phyloP scores from a whole-genome alignment of 2,329 filamentous ascomycete species.

The Juglanconis oblonga region DNA sequence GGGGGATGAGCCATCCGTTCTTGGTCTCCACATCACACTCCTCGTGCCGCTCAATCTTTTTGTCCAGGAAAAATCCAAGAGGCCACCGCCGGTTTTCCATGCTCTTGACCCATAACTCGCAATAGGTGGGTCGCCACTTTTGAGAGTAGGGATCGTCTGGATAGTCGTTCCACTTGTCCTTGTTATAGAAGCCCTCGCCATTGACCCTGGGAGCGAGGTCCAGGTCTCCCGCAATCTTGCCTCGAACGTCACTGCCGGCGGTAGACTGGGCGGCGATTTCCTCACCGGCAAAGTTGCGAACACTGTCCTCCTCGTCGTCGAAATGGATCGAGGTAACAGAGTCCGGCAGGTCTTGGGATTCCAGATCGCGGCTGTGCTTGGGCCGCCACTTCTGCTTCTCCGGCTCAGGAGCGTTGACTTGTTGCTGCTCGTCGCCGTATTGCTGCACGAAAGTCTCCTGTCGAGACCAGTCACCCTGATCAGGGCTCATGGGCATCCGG shows the following conservation, averaged over 20 bases:
- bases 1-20: constrained; percentile 8
- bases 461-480: background rate
- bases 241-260: constrained; percentile 5
- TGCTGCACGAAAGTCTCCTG: background rate
- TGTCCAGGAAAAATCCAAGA: background rate
- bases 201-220: constrained; percentile 7
- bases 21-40: constrained; percentile 15
- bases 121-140: background rate
- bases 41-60: background rate
- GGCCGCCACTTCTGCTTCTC: constrained; percentile 5
- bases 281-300: background rate
- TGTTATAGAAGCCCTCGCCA: constrained; percentile 7
- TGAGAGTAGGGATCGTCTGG: background rate
- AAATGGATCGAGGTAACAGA: constrained; percentile 1
- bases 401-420: background rate
- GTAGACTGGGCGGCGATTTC: background rate
- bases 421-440: background rate
- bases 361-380: background rate
- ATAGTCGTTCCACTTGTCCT: constrained; percentile 8
- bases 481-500: background rate
- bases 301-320: background rate
- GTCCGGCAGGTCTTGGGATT: constrained; percentile 13
- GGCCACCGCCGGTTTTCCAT: background rate
- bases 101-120: constrained; percentile 2
- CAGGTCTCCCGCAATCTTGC: constrained; percentile 12